Evolutionary conservation across 2,329 filamentous ascomycete genomes (phyloP).

Genomic region (Dothistroma pini): DNA sequence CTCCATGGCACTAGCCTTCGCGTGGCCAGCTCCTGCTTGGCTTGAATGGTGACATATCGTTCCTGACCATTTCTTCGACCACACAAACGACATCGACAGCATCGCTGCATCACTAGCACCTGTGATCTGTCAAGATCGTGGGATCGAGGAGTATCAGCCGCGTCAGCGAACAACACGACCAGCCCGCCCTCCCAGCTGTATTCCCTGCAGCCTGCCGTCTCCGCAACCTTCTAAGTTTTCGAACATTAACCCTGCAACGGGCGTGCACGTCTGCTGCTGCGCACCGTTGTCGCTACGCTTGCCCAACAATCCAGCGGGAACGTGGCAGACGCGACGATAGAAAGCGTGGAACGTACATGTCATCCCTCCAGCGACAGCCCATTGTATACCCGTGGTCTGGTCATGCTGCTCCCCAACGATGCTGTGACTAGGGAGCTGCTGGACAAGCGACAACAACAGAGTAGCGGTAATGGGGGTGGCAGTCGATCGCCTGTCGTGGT

Average conservation of each 20-base stretch:
- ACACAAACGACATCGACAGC: not conserved
- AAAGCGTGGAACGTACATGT: constrained; percentile 8
- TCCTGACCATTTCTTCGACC: not conserved
- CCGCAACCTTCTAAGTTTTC: constrained; percentile 5
- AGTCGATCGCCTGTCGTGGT: constrained; percentile 3
- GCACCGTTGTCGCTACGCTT: not conserved
- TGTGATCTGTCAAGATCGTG: not conserved
- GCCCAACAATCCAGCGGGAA: not conserved
- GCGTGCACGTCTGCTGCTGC: constrained; percentile 9
- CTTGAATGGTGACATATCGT: not conserved
- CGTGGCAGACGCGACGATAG: constrained; percentile 3
- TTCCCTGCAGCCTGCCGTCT: constrained; percentile 8
- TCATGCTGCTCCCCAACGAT: constrained; percentile 20
- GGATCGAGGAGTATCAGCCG: constrained; percentile 6
- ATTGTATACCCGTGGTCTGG: constrained; percentile 17
- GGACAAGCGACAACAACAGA: not conserved
- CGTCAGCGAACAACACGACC: constrained; percentile 12
- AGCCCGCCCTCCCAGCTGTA: constrained; percentile 7
- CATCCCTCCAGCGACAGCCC: constrained; percentile 6
- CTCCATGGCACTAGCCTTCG: not conserved
- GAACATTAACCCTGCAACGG: constrained; percentile 2
- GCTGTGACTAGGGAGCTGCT: not conserved
- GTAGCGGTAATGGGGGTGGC: constrained; percentile 4
- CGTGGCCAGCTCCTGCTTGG: not conserved
- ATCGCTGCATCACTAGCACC: not conserved